Evolutionary conservation across 2,329 filamentous ascomycete species (phyloP), one percentile per base, ranked within the genome.

Genomic region (Teratosphaeria epicoccoides): DNA sequence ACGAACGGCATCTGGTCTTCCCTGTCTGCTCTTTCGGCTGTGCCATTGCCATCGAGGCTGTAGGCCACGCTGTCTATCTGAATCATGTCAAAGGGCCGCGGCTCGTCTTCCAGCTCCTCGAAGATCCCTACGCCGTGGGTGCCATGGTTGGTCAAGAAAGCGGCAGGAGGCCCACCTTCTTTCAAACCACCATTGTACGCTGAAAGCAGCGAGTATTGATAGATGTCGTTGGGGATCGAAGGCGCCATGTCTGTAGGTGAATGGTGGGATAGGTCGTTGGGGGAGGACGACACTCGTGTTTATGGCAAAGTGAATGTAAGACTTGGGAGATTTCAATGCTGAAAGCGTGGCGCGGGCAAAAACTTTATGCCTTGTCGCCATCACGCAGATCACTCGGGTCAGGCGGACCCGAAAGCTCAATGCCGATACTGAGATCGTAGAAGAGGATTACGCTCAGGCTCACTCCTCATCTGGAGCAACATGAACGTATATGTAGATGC

Each of bases 211-310:
- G 69, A 71, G 62, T 68, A 73, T 53, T 73, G 71, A 56, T 70
- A 73, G 55, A 73, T 69, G 57, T 73, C 71, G 62, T 73, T 73
- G 29, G 71, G 71, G 24, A 71, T 69, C 24, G 68, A 67, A 50
- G 53, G 53, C 12, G 52, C 49, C 52, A 54, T 40, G 23, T 24
- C 6, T 47, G 46, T 29, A 40, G n/a, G 4, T 40, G 33, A 17
- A 17, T 17, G 6, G 5, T 40, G 33, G 33, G 17, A 7, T n/a
- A 20, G n/a, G n/a, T n/a, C n/a, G 33, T 9, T 40, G 6, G 17
- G 2, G 14, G 14, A 17, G n/a, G n/a, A 4, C 4, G 33, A 20
- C 14, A 40, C n/a, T 40, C 5, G 14, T 17, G n/a, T 6, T 40
- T 6, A 17, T 7, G 10, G 14, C 5, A 40, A 6, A 20, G 33